These are phyloP conservation scores for Tuber magnatum DNA, from an alignment of 495 filamentous ascomycete species.

Conservation along the genomic window DNA sequence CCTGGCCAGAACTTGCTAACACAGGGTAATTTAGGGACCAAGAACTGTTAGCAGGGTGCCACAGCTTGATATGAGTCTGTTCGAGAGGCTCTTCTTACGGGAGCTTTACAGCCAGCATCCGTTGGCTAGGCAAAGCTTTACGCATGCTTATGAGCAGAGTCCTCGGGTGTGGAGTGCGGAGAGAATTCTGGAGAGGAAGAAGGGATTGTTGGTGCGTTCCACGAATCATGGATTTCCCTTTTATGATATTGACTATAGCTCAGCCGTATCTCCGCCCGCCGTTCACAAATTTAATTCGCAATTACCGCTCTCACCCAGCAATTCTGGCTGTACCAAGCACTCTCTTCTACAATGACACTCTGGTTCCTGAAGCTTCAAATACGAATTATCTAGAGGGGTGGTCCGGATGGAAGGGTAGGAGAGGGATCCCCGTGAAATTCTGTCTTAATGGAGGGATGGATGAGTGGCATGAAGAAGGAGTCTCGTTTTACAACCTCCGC, in stretches of 20 bases:
- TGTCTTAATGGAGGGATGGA: conserved; percentile 46
- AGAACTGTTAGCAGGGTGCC: conserved; percentile 44
- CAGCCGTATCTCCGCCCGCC: conserved; percentile 46
- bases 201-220: conserved; percentile 27
- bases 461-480: conserved; percentile 48
- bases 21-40: conserved; percentile 39
- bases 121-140: conserved; percentile 43
- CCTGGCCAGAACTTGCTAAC: conserved; percentile 17
- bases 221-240: conserved; percentile 1
- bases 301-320: conserved; percentile 54
- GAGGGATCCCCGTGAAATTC: conserved; percentile 49
- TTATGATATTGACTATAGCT: conserved; percentile 24
- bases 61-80: conserved; percentile 47
- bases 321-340: conserved; percentile 51
- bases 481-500: conserved; percentile 51
- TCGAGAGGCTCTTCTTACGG: conserved; percentile 48
- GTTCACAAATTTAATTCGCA: conserved; percentile 53
- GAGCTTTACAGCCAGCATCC: conserved; percentile 50
- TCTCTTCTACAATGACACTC: conserved; percentile 52
- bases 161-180: conserved; percentile 34
- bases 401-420: conserved; percentile 47
- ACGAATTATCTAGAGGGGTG: conserved; percentile 43
- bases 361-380: conserved; percentile 46
- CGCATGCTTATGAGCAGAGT: conserved; percentile 23
- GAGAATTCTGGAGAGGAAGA: conserved; percentile 33